phyloP scores from a whole-genome alignment of 2,329 filamentous ascomycete species.

The Ophiostoma tasmaniense region DNA sequence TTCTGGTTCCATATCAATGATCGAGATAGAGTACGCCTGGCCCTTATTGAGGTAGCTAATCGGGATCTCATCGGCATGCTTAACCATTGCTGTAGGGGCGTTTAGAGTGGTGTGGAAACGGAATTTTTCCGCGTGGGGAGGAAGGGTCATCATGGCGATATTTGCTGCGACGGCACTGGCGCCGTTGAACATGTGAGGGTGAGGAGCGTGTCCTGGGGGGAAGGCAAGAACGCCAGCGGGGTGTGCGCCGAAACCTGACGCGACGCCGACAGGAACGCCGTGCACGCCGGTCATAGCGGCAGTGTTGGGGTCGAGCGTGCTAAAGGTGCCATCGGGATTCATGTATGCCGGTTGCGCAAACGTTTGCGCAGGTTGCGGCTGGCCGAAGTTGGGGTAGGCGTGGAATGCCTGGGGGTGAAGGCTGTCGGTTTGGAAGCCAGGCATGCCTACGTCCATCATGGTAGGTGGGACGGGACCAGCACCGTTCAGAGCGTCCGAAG shows the following conservation, averaged over 20 bases:
- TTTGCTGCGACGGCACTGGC: conserved; percentile 8
- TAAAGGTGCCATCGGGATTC: conserved; percentile 71
- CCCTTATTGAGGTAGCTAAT: conserved; percentile 98
- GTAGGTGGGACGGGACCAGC: conserved; percentile 36
- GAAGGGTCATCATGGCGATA: conserved; percentile 40
- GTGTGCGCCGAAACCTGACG: conserved; percentile 9
- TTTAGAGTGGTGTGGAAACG: conserved; percentile 85
- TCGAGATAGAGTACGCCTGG: conserved; percentile 80
- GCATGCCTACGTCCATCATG: conserved; percentile 52
- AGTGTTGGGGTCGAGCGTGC: conserved; percentile 28
- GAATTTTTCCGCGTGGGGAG: conserved; percentile 60
- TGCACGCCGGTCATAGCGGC: conserved; percentile 59
- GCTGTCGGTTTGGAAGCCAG: conserved; percentile 51
- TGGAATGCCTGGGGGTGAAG: conserved; percentile 43
- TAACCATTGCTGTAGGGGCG: conserved; percentile 94
- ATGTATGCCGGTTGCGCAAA: conserved; percentile 75
- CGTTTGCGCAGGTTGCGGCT: conserved; percentile 46
- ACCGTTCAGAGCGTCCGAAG: conserved; percentile 57
- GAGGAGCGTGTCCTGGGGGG: conserved; percentile 13
- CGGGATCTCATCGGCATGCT: conserved; percentile 79
- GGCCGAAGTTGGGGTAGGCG: conserved; percentile 63
- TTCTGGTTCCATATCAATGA: conserved; percentile 66
- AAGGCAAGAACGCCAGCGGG: conserved; percentile 11
- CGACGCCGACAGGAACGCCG: conserved; percentile 34
- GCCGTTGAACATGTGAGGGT: conserved; percentile 11